Evolutionary conservation across 1,284 basidiomycete genomes (phyloP), one percentile per base, ranked within the genome.

Genomic region (Austroboletus niveus): DNA sequence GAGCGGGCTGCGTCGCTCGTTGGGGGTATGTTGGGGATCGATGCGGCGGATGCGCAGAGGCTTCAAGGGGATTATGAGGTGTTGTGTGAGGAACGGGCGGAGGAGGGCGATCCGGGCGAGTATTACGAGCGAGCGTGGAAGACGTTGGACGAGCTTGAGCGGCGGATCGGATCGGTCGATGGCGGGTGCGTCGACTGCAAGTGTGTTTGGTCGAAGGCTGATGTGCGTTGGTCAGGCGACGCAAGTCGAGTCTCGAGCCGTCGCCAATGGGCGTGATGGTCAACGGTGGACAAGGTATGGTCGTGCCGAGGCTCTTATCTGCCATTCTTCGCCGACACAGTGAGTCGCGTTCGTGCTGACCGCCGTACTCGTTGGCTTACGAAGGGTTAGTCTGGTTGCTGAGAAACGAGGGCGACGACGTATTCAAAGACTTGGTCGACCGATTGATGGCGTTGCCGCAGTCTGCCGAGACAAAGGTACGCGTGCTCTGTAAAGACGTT

Each of bases 251-350:
- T 22, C 36, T 70, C 2, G 64, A 63, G 3, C 42, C 54, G 20
- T 43, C 51, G 40, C 45, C 56, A 17, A 53, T 47, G 49, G 71
- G 72, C 14, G 64, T 69, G 10, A 64, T 64, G 43, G 57, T 60
- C 9, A 51, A 66, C 29, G 61, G 68, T n/a, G 58, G 64, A 9
- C 67, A 69, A 22, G 88, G 91, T 44, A 72, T 81, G 8, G 66
- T 92, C n/a, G 78, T 85, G 9, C 88, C 92, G 0, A 74, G 77
- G 5, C 67, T 91, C 4, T 71, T 90, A 9, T 84, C 85, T 1
- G 72, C 79, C 9, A 76, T 94, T 15, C 69, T 95, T 20, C 77
- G 84, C 17, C 84, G 87, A 63, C 86, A 88, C 60, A 85, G 91
- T 94, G 54, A 64, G 85, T 71, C 4, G 5, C 22, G n/a, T 24